Evolutionary conservation across 2,329 filamentous ascomycete genomes (phyloP).

Genomic region (Ophiognomonia clavigignenti-juglandacearum): DNA sequence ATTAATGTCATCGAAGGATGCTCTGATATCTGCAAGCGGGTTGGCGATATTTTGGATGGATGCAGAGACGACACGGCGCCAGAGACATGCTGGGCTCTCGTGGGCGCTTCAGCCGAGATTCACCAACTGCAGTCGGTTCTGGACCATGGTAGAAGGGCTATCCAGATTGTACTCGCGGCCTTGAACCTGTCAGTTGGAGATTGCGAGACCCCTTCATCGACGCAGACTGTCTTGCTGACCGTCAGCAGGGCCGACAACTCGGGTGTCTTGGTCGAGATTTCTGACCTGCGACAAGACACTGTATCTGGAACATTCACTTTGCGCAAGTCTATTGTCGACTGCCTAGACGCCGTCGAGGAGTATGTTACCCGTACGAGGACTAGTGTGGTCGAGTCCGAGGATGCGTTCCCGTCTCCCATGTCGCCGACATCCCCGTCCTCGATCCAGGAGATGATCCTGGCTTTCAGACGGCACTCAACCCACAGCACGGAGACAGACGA

Average conservation of each 20-base stretch:
- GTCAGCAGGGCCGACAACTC: background rate
- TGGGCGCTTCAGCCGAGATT: conserved; percentile 7
- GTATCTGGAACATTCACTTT: background rate
- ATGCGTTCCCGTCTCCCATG: background rate
- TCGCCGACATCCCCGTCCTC: conserved; percentile 1
- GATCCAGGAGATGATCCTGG: conserved; percentile 3
- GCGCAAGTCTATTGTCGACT: conserved; percentile 4
- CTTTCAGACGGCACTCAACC: conserved; percentile 3
- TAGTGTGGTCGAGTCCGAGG: background rate
- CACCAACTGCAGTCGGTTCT: conserved; percentile 4
- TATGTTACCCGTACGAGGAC: background rate
- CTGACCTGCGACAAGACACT: conserved; percentile 1
- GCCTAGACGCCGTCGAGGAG: conserved; percentile 10
- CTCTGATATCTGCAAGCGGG: conserved; percentile 7
- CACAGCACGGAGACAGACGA: background rate
- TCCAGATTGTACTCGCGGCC: conserved; percentile 9
- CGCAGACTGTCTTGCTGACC: background rate
- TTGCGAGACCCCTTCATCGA: background rate
- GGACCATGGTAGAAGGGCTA: conserved; percentile 7
- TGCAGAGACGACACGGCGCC: conserved; percentile 10
- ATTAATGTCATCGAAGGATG: conserved; percentile 8
- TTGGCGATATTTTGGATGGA: conserved; percentile 5
- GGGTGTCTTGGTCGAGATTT: conserved; percentile 1
- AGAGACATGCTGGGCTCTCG: conserved; percentile 11
- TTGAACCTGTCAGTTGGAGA: conserved; percentile 10